Conservation (phyloP, 2,329 filamentous ascomycete species). For the Alternaria metachromatica region DNA sequence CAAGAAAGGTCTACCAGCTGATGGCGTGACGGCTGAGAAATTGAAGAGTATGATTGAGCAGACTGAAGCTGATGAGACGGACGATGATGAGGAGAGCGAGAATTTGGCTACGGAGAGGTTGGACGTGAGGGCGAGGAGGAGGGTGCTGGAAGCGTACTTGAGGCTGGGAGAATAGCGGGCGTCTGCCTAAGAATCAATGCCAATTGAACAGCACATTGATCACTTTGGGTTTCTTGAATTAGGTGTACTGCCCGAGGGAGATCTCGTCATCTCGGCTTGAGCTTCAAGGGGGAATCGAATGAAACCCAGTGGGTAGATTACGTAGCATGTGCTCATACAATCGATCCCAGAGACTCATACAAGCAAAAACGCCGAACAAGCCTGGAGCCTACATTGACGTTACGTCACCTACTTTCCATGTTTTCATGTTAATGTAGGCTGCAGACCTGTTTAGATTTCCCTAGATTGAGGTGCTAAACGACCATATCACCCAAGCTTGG, state of each 20-base stretch:
- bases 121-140: not conserved
- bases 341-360: not conserved
- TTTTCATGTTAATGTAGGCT: not conserved
- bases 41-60: not conserved
- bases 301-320: not conserved
- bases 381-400: not conserved
- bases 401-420: not conserved
- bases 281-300: not conserved
- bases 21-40: not conserved
- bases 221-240: too few relatives aligned
- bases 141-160: conserved; percentile 14
- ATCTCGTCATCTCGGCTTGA: too few relatives aligned
- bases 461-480: conserved; percentile 16
- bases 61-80: conserved; percentile 17
- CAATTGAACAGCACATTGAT: too few relatives aligned
- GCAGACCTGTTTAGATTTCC: not conserved
- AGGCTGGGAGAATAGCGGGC: conserved; percentile 3
- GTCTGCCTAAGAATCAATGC: too few relatives aligned
- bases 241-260: too few relatives aligned
- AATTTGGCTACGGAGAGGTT: not conserved
- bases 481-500: conserved; percentile 30
- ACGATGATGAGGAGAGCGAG: conserved; percentile 15
- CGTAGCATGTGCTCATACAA: not conserved
- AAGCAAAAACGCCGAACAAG: not conserved
- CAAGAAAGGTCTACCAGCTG: not conserved